These are phyloP conservation scores for Multifurca ochricompacta DNA, from an alignment of 768 basidiomycete genomes.

Conservation along the genomic window DNA sequence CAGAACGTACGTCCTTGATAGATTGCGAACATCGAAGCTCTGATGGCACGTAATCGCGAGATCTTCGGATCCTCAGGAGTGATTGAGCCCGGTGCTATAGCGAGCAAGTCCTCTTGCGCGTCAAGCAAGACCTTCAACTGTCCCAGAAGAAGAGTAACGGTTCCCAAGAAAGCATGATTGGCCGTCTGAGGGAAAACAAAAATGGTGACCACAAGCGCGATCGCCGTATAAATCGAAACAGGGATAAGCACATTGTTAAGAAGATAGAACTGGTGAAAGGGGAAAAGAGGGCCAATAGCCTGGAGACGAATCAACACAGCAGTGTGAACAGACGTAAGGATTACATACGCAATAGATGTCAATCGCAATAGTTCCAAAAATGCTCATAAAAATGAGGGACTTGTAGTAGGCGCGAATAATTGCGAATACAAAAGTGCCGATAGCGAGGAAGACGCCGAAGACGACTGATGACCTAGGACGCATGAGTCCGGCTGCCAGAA, in stretches of 20 bases:
- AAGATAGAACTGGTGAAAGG: constrained; percentile 37
- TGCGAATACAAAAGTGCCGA: constrained; percentile 39
- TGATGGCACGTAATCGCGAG: constrained; percentile 21
- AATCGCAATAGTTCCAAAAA: constrained; percentile 42
- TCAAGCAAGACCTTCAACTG: constrained; percentile 27
- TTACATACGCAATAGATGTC: constrained; percentile 35
- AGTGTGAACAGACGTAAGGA: not conserved
- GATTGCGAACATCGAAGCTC: constrained; percentile 22
- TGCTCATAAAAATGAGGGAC: constrained; percentile 36
- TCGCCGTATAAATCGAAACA: constrained; percentile 39
- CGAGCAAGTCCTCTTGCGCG: constrained; percentile 30
- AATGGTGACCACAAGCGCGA: constrained; percentile 37
- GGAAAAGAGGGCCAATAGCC: constrained; percentile 44
- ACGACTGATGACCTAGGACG: constrained; percentile 34
- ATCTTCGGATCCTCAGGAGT: constrained; percentile 21
- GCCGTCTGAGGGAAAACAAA: constrained; percentile 48
- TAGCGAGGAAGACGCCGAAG: constrained; percentile 41
- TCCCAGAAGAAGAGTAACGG: constrained; percentile 27
- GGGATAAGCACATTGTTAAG: constrained; percentile 38
- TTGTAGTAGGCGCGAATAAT: constrained; percentile 40
- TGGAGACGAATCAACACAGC: constrained; percentile 17
- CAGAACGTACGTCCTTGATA: constrained; percentile 27
- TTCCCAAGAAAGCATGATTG: constrained; percentile 34
- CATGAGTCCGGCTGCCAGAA: not conserved
- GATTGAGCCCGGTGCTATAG: constrained; percentile 21